phyloP scores from a whole-genome alignment of 805 yeast genomes.

The Cyberlindnera americana region DNA sequence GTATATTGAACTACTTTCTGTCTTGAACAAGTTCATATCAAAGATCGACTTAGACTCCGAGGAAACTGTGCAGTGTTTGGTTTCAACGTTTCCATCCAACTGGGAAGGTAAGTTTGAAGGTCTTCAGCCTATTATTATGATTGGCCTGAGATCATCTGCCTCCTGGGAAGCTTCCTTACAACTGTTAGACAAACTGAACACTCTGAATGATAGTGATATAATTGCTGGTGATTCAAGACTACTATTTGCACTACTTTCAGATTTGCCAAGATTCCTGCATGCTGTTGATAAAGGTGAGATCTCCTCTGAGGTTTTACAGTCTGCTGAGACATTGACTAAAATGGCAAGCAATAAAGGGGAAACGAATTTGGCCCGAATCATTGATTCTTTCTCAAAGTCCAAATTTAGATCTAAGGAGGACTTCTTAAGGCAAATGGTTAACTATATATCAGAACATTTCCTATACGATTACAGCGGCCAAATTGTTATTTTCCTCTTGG shows the following conservation, averaged over 20 bases:
- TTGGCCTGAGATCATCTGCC: conserved; percentile 78
- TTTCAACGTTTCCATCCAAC: conserved; percentile 85
- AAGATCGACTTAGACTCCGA: conserved; percentile 84
- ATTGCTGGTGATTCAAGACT: conserved; percentile 70
- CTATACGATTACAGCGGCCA: conserved; percentile 76
- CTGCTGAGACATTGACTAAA: conserved; percentile 53
- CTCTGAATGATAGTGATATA: conserved; percentile 66
- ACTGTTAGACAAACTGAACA: conserved; percentile 67
- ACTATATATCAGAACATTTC: conserved; percentile 61
- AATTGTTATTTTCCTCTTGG: conserved; percentile 69
- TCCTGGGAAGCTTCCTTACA: conserved; percentile 76
- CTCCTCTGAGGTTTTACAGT: conserved; percentile 44
- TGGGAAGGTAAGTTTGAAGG: conserved; percentile 97
- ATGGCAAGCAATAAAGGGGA: conserved; percentile 59
- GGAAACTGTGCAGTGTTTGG: conserved; percentile 78
- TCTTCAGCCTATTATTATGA: conserved; percentile 69
- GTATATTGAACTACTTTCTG: conserved; percentile 80
- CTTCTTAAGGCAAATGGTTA: conserved; percentile 75
- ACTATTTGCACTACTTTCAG: conserved; percentile 68
- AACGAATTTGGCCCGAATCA: conserved; percentile 61
- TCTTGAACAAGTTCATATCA: conserved; percentile 75
- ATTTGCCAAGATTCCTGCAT: conserved; percentile 80
- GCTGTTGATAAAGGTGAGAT: conserved; percentile 61
- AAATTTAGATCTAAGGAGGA: conserved; percentile 89
- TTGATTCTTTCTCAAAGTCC: conserved; percentile 71